Percentiles rank a stretch among this genome's conserved stretches.
Conservation (phyloP, 1,284 basidiomycete species). For the Sphaerobolus stellatus region DNA sequence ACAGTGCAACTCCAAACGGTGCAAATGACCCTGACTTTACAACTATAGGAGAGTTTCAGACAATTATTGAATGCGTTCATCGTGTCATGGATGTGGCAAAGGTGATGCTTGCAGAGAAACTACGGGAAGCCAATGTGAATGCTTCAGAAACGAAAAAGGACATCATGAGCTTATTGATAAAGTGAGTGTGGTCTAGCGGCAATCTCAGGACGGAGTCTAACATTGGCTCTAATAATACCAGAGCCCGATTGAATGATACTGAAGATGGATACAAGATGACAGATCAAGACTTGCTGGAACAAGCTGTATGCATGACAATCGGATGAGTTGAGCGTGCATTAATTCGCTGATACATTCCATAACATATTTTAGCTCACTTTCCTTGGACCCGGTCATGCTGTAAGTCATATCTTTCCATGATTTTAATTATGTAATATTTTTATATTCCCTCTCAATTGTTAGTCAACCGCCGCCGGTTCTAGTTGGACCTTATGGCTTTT, state of each 20-base stretch:
- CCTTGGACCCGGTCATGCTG: conserved; percentile 47
- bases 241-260: conserved; percentile 34
- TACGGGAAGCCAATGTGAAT: conserved; percentile 32
- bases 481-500: conserved; percentile 39
- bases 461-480: conserved; percentile 47
- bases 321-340: neutral
- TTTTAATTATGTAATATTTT: neutral
- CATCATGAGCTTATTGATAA: conserved; percentile 49
- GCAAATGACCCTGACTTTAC: neutral
- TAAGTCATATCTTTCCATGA: neutral
- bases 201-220: too few relatives aligned
- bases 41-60: conserved; percentile 25
- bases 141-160: conserved; percentile 45
- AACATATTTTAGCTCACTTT: conserved; percentile 52
- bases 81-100: conserved; percentile 40
- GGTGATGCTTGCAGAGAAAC: conserved; percentile 40
- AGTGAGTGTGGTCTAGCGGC: too few relatives aligned
- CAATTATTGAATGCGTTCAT: conserved; percentile 40
- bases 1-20: neutral
- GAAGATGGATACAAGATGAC: conserved; percentile 40
- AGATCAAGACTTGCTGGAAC: conserved; percentile 48
- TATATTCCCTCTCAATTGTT: neutral
- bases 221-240: too few relatives aligned
- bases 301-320: conserved; percentile 41
- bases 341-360: neutral